Evolutionary conservation across 257 asterid species (phyloP).

Genomic region (Anisodus acutangulus): DNA sequence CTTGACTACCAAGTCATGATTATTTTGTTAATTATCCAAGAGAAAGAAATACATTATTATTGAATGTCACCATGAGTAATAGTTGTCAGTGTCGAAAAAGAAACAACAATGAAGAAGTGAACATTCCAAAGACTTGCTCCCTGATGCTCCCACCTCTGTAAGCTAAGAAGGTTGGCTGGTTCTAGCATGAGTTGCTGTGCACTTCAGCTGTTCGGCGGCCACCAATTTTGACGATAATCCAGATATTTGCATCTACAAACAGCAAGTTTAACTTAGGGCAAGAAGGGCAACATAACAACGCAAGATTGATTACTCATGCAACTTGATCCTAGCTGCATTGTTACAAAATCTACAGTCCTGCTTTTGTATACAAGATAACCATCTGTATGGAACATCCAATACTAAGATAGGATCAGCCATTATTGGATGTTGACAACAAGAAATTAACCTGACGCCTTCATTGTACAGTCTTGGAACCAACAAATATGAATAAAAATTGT

Average conservation of each 20-base stretch:
- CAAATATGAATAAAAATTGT: neutral
- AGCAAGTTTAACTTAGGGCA: neutral
- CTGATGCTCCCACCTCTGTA: neutral
- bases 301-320: neutral
- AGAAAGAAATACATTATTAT: neutral
- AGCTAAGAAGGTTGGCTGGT: neutral
- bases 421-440: neutral
- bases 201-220: too few relatives aligned
- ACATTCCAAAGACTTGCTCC: constrained; percentile 17
- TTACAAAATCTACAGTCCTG: neutral
- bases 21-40: neutral
- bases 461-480: neutral
- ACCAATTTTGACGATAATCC: neutral
- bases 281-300: too few relatives aligned
- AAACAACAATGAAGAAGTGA: neutral
- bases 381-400: neutral
- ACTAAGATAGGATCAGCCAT: neutral
- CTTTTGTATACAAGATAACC: neutral
- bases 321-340: neutral
- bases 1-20: neutral
- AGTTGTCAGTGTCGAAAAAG: neutral
- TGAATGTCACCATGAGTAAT: neutral
- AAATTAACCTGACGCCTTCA: neutral
- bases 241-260: constrained; percentile 21
- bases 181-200: neutral